Base-by-base conservation (phyloP, 495 filamentous ascomycete genomes). In the Talaromyces adpressus region DNA sequence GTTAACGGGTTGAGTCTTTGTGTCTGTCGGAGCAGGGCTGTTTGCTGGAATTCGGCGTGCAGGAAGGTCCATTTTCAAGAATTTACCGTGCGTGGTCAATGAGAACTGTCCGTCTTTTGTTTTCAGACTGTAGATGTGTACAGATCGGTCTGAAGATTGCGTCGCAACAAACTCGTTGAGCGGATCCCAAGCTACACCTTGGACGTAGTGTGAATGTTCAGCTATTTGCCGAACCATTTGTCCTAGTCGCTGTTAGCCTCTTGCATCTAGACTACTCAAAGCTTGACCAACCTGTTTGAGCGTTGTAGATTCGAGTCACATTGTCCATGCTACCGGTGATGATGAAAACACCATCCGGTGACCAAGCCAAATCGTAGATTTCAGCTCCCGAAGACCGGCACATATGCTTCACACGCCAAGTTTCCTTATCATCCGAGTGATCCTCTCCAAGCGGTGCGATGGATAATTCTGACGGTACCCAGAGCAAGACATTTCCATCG, bases 281-380 rank as follows among this genome's bases (percentile, higher is more conserved):
- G 41, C 18, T 62, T 45, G 63, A 77, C 84, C 45, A 76, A 96
- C 94, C 94, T 64, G 89, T 96, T 63, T 91, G 87, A 58, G 93
- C 92, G 75, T 96, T 96, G 81, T 97, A 98, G 64, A 99, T 97
- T 51, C 94, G 82, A 56, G 95, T 93, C 70, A 98, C 86, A 73
- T 99, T 99, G 75, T 99, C 94, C 93, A 97, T 98, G 74, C 95
- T 98, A 5, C 94, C 94, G 20, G 93, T 97, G 65, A 99, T 97
- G 78, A 98, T 96, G 77, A 93, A 97, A 30, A 90, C 82, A 23
- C 91, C 93, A 78, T 99, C 94, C 9, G 94, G 94, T 23, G 94
- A 97, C 94, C 94, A 99, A 47, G 94, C 94, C 63, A 99, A 78
- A 71, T 99, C 94, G 72, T 98, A 99, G 67, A 99, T 98, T 72